Percentiles rank a stretch among this genome's conserved stretches.
Conservation (phyloP, 164 flowering plant species). For the Annona squamosa region DNA sequence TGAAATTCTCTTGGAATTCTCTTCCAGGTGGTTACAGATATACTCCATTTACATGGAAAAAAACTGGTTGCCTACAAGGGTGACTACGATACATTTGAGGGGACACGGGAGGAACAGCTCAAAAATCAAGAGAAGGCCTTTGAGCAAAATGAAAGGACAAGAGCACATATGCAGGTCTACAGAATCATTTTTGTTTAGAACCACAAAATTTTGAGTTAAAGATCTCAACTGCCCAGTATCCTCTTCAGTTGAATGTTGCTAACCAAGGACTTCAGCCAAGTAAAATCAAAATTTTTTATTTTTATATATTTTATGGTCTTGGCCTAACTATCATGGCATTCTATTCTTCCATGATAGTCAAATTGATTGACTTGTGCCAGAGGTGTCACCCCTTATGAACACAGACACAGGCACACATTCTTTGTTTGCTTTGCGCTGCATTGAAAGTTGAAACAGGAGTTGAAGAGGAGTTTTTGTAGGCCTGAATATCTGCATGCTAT, state of each 20-base stretch:
- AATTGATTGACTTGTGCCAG: too few relatives aligned
- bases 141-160: slow-evolving; percentile 75
- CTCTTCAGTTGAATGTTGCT: background rate
- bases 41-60: slow-evolving; percentile 84
- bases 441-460: too few relatives aligned
- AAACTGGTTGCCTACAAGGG: slow-evolving; percentile 72
- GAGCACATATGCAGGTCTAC: slow-evolving; percentile 92
- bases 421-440: too few relatives aligned
- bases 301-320: too few relatives aligned
- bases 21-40: slow-evolving; percentile 92
- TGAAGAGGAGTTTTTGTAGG: too few relatives aligned
- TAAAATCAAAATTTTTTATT: too few relatives aligned
- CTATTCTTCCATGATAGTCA: too few relatives aligned
- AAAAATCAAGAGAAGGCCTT: slow-evolving; percentile 89
- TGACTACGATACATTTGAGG: slow-evolving; percentile 90
- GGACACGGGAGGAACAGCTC: slow-evolving; percentile 74
- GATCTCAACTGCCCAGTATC: background rate
- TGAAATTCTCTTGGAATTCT: slow-evolving; percentile 1
- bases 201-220: background rate
- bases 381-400: too few relatives aligned
- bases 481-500: too few relatives aligned
- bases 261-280: background rate
- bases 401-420: too few relatives aligned
- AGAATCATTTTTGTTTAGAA: background rate
- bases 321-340: too few relatives aligned